phyloP scores from a whole-genome alignment of 768 basidiomycete species.

The Thelephora ganbajun region DNA sequence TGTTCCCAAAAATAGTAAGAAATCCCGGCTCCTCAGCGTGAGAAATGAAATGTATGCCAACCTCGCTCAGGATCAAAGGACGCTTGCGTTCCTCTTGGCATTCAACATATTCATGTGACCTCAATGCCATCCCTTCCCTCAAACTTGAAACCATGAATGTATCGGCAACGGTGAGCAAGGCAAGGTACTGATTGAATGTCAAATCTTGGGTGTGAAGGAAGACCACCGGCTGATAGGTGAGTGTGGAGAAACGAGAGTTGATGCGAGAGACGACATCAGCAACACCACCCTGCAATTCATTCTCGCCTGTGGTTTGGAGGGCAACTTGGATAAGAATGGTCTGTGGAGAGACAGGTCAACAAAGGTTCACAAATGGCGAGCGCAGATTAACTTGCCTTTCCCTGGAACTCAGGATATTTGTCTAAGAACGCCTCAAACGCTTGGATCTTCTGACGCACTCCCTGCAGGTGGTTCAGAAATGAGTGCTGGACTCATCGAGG shows the following conservation, averaged over 20 bases:
- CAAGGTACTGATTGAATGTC: constrained; percentile 78
- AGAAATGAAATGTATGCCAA: neutral
- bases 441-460: constrained; percentile 70
- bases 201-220: constrained; percentile 77
- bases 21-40: constrained; percentile 1
- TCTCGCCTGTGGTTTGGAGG: constrained; percentile 65
- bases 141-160: constrained; percentile 76
- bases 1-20: constrained; percentile 13
- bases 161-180: constrained; percentile 68
- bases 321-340: constrained; percentile 82
- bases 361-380: neutral
- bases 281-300: constrained; percentile 61
- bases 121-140: constrained; percentile 78
- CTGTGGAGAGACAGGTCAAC: constrained; percentile 16
- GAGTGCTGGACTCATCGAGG: neutral
- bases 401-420: constrained; percentile 65
- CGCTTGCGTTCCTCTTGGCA: constrained; percentile 61
- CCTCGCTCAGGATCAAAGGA: constrained; percentile 71
- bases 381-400: constrained; percentile 31
- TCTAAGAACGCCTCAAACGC: constrained; percentile 78
- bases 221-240: constrained; percentile 80
- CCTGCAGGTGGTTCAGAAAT: constrained; percentile 19
- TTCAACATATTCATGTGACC: constrained; percentile 73
- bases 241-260: constrained; percentile 70
- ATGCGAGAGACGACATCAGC: constrained; percentile 67